Percentiles rank a stretch among this genome's conserved stretches.
Evolutionary conservation across 495 filamentous ascomycete species (phyloP).

Genomic region (Cudoniella acicularis): DNA sequence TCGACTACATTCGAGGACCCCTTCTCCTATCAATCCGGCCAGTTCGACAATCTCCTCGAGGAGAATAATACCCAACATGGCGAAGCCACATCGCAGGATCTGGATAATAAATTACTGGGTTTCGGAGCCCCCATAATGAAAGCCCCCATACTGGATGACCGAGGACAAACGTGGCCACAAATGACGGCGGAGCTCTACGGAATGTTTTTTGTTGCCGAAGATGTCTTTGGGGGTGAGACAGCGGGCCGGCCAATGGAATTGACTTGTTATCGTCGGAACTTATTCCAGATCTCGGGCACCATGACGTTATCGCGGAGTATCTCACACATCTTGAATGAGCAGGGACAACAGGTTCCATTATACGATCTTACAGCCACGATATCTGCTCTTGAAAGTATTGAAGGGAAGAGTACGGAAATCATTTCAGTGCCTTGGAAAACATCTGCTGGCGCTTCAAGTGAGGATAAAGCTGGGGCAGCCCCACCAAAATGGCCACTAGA

Average conservation of each 20-base stretch:
- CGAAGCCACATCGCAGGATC: conserved; percentile 41
- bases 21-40: conserved; percentile 48
- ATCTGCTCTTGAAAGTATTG: conserved; percentile 85
- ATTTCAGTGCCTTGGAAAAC: conserved; percentile 95
- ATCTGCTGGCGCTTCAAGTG: conserved; percentile 44
- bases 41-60: conserved; percentile 43
- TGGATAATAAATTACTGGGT: conserved; percentile 75
- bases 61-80: conserved; percentile 23
- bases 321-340: conserved; percentile 70
- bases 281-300: conserved; percentile 84
- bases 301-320: conserved; percentile 72
- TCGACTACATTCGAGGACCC: conserved; percentile 65
- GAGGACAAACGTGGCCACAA: conserved; percentile 44
- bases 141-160: conserved; percentile 64
- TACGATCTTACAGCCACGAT: conserved; percentile 73
- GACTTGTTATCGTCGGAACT: conserved; percentile 87
- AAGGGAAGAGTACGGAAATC: conserved; percentile 83
- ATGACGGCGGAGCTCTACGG: conserved; percentile 84
- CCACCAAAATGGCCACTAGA: conserved; percentile 62
- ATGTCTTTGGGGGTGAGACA: conserved; percentile 47
- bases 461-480: conserved; percentile 46
- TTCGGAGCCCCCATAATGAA: conserved; percentile 69
- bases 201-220: conserved; percentile 93
- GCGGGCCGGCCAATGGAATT: conserved; percentile 68
- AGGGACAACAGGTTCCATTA: conserved; percentile 70